These are phyloP conservation scores for Phytopythium cucurbitacearum DNA, from an alignment of 352 stramenopile species.

Conservation along the genomic window DNA sequence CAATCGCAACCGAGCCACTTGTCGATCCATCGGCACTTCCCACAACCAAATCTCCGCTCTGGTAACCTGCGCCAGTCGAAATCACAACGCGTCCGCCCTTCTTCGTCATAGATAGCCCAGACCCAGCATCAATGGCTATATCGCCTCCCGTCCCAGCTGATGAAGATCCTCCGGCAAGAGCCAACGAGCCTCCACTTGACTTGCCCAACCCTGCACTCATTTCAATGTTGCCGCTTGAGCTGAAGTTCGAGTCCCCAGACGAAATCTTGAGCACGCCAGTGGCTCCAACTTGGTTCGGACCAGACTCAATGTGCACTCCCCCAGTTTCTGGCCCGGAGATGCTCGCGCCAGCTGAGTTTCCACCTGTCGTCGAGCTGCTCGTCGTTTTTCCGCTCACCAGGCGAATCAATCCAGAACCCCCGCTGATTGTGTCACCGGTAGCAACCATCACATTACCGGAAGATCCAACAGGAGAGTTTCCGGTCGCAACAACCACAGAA, in stretches of 20 bases:
- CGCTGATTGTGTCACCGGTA: slow-evolving; percentile 18
- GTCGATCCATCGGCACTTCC: background rate
- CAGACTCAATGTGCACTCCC: slow-evolving; percentile 15
- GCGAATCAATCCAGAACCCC: slow-evolving; percentile 21
- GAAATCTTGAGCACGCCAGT: slow-evolving; percentile 22
- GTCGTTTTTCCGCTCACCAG: slow-evolving; percentile 18
- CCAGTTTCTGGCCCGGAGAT: slow-evolving; percentile 24
- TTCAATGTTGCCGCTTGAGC: slow-evolving; percentile 18
- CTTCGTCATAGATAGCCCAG: slow-evolving; percentile 9
- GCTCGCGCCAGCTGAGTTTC: slow-evolving; percentile 14
- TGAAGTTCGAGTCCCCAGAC: slow-evolving; percentile 16
- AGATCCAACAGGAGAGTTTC: slow-evolving; percentile 16
- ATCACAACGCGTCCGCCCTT: slow-evolving; percentile 10
- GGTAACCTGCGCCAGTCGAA: background rate
- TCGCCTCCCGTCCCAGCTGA: slow-evolving; percentile 13
- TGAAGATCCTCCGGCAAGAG: slow-evolving; percentile 18
- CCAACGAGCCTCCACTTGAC: slow-evolving; percentile 14
- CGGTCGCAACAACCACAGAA: slow-evolving; percentile 16
- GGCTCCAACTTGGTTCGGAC: slow-evolving; percentile 8
- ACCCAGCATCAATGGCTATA: slow-evolving; percentile 15
- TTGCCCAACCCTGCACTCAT: slow-evolving; percentile 17
- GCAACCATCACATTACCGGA: slow-evolving; percentile 23
- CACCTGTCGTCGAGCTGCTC: slow-evolving; percentile 7
- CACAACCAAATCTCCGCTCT: slow-evolving; percentile 3
- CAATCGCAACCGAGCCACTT: slow-evolving; percentile 4